Conservation (phyloP, 2,329 filamentous ascomycete genomes). For the Bimuria novae-zelandiae region DNA sequence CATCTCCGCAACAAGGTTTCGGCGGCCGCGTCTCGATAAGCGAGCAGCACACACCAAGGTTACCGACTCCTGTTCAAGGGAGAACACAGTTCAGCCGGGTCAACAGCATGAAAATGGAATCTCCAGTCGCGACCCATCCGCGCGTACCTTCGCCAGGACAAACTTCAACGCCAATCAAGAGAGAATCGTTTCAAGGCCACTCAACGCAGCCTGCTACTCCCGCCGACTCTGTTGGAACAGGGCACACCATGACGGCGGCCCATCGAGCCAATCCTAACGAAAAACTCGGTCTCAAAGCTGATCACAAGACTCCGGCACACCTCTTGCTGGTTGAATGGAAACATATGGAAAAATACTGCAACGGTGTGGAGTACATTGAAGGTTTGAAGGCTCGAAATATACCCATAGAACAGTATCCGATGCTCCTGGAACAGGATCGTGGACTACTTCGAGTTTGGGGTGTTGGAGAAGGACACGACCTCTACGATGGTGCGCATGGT, state of each 20-base stretch:
- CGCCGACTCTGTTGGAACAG: constrained; percentile 39
- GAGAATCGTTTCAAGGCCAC: constrained; percentile 28
- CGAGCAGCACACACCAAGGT: constrained; percentile 32
- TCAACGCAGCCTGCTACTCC: constrained; percentile 39
- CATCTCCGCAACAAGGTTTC: constrained; percentile 37
- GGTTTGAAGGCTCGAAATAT: constrained; percentile 77
- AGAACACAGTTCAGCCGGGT: constrained; percentile 32
- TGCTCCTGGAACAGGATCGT: constrained; percentile 73
- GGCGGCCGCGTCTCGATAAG: constrained; percentile 23
- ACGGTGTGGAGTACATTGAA: constrained; percentile 48
- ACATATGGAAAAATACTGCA: constrained; percentile 59
- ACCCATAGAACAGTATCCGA: constrained; percentile 64
- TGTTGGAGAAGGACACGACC: constrained; percentile 73
- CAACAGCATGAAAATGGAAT: constrained; percentile 42
- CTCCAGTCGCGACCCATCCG: constrained; percentile 32
- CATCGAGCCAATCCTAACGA: constrained; percentile 21
- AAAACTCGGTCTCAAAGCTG: constrained; percentile 66
- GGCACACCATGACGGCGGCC: constrained; percentile 22
- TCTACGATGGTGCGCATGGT: constrained; percentile 53
- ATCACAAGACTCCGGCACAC: constrained; percentile 90
- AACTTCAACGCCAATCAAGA: constrained; percentile 38
- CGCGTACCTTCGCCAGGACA: constrained; percentile 34
- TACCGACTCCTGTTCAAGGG: constrained; percentile 36
- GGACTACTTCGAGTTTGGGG: constrained; percentile 78
- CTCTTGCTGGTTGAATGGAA: constrained; percentile 72